phyloP scores from a whole-genome alignment of 805 yeast genomes.

The Aciculoconidium aculeatum region DNA sequence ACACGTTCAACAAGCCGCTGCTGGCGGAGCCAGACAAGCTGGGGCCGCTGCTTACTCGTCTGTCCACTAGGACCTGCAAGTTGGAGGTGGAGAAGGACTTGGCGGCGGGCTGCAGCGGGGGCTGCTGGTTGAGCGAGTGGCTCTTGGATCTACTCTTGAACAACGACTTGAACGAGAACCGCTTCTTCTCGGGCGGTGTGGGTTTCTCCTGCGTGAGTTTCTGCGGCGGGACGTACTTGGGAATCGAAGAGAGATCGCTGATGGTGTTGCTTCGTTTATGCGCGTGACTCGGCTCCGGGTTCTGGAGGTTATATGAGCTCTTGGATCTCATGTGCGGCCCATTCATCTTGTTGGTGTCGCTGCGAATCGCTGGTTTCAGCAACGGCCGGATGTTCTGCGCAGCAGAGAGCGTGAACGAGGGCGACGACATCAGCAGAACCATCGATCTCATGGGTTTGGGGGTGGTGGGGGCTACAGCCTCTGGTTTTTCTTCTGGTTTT shows the following conservation, averaged over 20 bases:
- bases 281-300: too few species aligned
- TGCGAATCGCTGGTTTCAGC: constrained; percentile 3
- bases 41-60: constrained; percentile 1
- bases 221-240: constrained; percentile 5
- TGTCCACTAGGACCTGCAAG: constrained; percentile 9
- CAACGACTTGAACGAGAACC: constrained; percentile 33
- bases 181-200: constrained; percentile 18
- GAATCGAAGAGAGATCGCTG: constrained; percentile 6
- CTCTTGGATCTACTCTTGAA: constrained; percentile 32
- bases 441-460: neutral
- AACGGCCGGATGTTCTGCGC: constrained; percentile 1
- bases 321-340: constrained; percentile 7
- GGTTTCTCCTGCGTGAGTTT: too few species aligned
- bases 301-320: too few species aligned
- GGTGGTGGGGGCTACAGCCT: too few species aligned
- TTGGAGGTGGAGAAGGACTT: constrained; percentile 30
- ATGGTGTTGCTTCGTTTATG: constrained; percentile 10
- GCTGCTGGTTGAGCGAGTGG: constrained; percentile 16
- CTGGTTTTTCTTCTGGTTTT: too few species aligned
- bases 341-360: too few species aligned
- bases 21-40: constrained; percentile 4
- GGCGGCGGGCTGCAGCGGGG: constrained; percentile 4
- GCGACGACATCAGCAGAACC: constrained; percentile 1
- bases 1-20: constrained; percentile 13
- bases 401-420: constrained; percentile 2